These are phyloP conservation scores for Rubus parviflorus DNA, from an alignment of 306 rosid genomes.

Conservation along the genomic window DNA sequence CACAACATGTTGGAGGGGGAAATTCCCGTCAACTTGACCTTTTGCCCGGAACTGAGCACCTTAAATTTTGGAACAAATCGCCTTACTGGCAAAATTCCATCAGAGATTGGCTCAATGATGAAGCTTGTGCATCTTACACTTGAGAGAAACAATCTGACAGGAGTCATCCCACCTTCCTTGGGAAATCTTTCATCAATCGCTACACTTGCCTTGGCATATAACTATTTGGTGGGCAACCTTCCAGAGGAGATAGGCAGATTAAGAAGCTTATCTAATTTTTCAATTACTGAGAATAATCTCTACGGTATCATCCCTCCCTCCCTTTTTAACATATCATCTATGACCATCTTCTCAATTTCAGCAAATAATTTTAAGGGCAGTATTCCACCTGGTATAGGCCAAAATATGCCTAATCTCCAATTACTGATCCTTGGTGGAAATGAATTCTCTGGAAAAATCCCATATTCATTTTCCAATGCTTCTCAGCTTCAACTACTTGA, in stretches of 20 bases:
- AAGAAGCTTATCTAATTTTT: background rate
- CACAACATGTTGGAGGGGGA: conserved; percentile 34
- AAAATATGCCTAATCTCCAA: conserved; percentile 33
- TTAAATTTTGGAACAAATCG: background rate
- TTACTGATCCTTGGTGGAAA: background rate
- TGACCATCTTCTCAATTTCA: too few relatives aligned
- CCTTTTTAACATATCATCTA: conserved; percentile 42
- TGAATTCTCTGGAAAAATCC: conserved; percentile 37
- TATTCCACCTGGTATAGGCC: conserved; percentile 37
- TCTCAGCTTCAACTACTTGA: background rate
- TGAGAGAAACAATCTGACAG: conserved; percentile 18
- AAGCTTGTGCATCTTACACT: conserved; percentile 22
- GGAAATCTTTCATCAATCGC: conserved; percentile 38
- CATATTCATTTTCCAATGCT: conserved; percentile 35
- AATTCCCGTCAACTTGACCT: conserved; percentile 35
- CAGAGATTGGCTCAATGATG: conserved; percentile 10
- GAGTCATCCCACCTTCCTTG: conserved; percentile 34
- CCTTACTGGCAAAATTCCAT: conserved; percentile 20
- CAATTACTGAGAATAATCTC: background rate
- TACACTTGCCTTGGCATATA: rapidly evolving
- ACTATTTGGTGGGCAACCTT: conserved; percentile 30
- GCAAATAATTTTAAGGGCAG: conserved; percentile 32
- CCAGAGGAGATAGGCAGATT: conserved; percentile 31
- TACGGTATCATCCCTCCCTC: conserved; percentile 33
- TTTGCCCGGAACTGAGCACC: background rate